These are phyloP conservation scores for Fusarium algeriense DNA, from an alignment of 2,329 filamentous ascomycete genomes.

Conservation along the genomic window DNA sequence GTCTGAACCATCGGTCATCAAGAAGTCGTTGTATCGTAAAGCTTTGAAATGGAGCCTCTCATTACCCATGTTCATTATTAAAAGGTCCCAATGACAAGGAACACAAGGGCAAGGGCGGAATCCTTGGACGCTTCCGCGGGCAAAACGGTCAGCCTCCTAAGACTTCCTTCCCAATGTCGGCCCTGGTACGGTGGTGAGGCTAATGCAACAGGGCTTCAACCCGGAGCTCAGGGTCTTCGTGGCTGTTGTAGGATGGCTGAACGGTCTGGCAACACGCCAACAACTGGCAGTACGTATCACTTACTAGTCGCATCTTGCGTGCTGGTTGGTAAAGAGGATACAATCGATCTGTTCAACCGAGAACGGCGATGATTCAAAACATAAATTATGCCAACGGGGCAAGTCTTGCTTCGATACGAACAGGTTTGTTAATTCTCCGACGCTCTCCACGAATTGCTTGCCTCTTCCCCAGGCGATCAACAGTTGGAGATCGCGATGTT, in stretches of 20 bases:
- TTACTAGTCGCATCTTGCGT: conserved; percentile 6
- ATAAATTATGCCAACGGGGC: conserved; percentile 5
- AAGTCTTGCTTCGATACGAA: background rate
- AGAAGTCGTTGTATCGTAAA: conserved; percentile 7
- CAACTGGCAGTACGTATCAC: conserved; percentile 25
- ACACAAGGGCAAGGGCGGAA: conserved; percentile 36
- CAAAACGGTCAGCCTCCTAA: conserved; percentile 25
- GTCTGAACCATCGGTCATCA: conserved; percentile 22
- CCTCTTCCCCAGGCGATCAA: conserved; percentile 15
- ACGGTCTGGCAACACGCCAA: conserved; percentile 19
- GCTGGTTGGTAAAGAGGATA: conserved; percentile 13
- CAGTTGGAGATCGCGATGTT: conserved; percentile 31
- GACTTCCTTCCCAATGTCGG: conserved; percentile 34
- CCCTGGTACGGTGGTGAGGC: conserved; percentile 36
- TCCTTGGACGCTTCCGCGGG: conserved; percentile 42
- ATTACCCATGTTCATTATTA: conserved; percentile 3
- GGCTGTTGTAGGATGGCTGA: conserved; percentile 34
- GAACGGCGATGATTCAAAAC: background rate
- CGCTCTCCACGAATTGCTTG: conserved; percentile 19
- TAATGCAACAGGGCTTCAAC: conserved; percentile 45
- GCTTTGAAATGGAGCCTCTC: conserved; percentile 8
- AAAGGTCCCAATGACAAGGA: conserved; percentile 35
- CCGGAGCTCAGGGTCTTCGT: conserved; percentile 37
- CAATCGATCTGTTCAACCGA: conserved; percentile 6
- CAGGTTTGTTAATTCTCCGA: conserved; percentile 16